A percentile compares a stretch with the other conserved stretches of the same genome.
Conservation (phyloP, 345 rosid species). For the Sonneratia alba region DNA sequence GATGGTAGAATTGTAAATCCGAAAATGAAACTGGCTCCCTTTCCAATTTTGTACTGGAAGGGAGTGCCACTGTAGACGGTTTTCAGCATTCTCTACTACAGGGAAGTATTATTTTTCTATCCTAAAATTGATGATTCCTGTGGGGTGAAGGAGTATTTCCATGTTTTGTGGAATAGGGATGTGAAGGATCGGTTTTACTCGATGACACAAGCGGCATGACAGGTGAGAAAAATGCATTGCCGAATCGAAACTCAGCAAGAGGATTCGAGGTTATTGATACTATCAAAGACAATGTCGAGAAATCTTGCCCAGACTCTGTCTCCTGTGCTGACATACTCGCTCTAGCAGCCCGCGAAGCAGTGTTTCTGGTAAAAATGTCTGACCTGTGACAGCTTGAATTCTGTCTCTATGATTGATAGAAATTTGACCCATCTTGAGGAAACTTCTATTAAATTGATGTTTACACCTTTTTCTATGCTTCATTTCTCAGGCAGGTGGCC, state of each 20-base stretch:
- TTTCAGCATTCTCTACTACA: no score
- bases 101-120: background rate
- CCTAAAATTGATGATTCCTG: background rate
- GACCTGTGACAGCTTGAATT: background rate
- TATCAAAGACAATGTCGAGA: conserved; percentile 47
- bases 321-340: conserved; percentile 57
- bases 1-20: no score
- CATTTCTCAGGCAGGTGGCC: conserved; percentile 39
- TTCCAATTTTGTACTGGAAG: background rate
- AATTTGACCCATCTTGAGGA: background rate
- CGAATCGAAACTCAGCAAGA: conserved; percentile 45
- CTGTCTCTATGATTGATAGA: background rate
- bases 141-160: background rate
- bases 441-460: background rate
- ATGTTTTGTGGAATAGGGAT: conserved; percentile 29
- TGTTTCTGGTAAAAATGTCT: conserved; percentile 26
- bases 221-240: conserved; percentile 42
- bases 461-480: background rate
- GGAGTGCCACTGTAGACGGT: background rate
- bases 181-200: conserved; percentile 54
- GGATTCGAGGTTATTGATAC: conserved; percentile 59
- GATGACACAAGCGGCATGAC: conserved; percentile 29
- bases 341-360: conserved; percentile 56
- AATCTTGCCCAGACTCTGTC: conserved; percentile 46
- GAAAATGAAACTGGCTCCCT: background rate